Base-by-base conservation (phyloP, 2,329 filamentous ascomycete genomes). In the Coniella lustricola region DNA sequence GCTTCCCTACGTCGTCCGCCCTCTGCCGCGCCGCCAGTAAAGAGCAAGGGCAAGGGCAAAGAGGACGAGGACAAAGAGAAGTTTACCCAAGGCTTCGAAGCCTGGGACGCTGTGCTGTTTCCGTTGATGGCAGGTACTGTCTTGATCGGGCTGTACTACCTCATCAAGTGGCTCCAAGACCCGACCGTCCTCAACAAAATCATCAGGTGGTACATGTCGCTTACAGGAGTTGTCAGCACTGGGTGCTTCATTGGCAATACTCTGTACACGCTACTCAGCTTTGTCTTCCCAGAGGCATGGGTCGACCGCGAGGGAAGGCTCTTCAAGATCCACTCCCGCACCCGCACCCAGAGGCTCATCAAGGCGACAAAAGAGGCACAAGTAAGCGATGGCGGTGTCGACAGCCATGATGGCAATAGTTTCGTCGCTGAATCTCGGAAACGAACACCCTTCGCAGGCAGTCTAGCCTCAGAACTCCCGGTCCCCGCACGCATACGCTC, bases 121-220 rank as follows among this genome's bases (percentile, higher is more conserved):
- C 93, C 91, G 2, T 57, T 96, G 29, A 72, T 90, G 47, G 90
- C 90, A 5, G 88, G 82, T 2, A 60, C 73, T 9, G 81, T 84
- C 1, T 77, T 97, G 8, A 75, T 65, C 36, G 81, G 81, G 4
- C 73, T 97, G 12, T 97, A 97, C 70, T 84, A 90, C 58, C 73
- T 95, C 51, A 89, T 97, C 62, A 89, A 94, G 64, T 93, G 85
- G 77, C 78, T 96, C 48, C 75, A 91, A 55, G 87, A 95, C 59
- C 84, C 90, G 1, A 74, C 82, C 10, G 71, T 94, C 18, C 68
- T 97, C 59, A 96, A 91, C 70, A 87, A 84, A 65, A 77, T 94
- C 34, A 70, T 97, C 18, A 84, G 87, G 34, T 81, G 77, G 60
- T 96, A 97, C 70, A 90, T 95, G 67, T 87, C 86, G 3, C 65